These are phyloP conservation scores for Medicago lupulina DNA, from an alignment of 306 rosid genomes.

Conservation along the genomic window DNA sequence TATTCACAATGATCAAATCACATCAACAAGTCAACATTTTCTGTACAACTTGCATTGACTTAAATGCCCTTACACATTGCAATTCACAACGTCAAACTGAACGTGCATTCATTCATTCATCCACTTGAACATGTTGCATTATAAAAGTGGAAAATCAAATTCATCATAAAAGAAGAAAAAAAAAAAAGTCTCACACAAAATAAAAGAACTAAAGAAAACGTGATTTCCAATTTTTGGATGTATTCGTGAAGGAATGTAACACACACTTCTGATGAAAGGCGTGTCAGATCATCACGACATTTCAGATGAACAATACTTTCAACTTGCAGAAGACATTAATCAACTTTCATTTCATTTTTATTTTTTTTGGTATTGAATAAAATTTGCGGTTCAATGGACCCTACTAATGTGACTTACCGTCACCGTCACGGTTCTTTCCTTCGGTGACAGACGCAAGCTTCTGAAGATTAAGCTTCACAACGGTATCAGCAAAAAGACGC, in stretches of 20 bases:
- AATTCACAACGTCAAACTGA: slow-evolving; percentile 29
- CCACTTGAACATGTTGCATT: neutral
- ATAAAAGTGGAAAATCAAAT: slow-evolving; percentile 17
- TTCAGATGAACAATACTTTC: no score
- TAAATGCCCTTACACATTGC: slow-evolving; percentile 49
- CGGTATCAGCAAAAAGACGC: slow-evolving; percentile 90
- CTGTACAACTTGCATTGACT: slow-evolving; percentile 60
- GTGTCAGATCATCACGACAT: no score
- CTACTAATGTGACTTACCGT: slow-evolving; percentile 50
- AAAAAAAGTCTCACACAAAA: slow-evolving; percentile 22
- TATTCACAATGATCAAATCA: slow-evolving; percentile 51
- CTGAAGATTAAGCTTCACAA: slow-evolving; percentile 89
- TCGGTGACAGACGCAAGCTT: slow-evolving; percentile 89
- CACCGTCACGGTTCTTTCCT: slow-evolving; percentile 69
- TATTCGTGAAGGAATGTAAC: neutral
- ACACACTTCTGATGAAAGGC: no score
- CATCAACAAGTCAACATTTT: slow-evolving; percentile 53
- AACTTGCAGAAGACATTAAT: slow-evolving; percentile 8
- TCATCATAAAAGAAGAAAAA: neutral
- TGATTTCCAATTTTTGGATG: slow-evolving; percentile 17
- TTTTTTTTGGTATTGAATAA: neutral
- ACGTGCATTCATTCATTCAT: neutral
- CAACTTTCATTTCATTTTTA: neutral
- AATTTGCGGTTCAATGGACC: slow-evolving; percentile 15
- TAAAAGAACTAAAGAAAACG: neutral